These are phyloP conservation scores for Candida verbasci DNA, from an alignment of 805 yeast species.

Conservation along the genomic window DNA sequence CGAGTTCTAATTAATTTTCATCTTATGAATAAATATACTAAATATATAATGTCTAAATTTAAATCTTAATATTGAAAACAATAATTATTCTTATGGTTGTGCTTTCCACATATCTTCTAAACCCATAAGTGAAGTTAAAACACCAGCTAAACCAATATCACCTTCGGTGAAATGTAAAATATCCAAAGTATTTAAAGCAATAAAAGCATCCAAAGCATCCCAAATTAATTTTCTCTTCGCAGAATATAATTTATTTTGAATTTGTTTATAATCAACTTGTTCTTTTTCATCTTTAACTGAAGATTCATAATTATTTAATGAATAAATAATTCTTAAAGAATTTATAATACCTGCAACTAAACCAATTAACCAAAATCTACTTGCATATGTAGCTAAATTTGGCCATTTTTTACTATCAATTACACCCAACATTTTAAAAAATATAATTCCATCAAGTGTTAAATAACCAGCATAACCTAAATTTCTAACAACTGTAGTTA, in stretches of 20 bases:
- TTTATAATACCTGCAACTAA: slow-evolving; percentile 59
- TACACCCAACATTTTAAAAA: slow-evolving; percentile 57
- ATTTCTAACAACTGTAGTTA: slow-evolving; percentile 51
- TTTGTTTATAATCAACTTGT: slow-evolving; percentile 30
- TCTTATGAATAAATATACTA: too few relatives aligned
- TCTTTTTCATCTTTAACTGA: slow-evolving; percentile 17
- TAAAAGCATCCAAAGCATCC: slow-evolving; percentile 70
- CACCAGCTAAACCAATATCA: slow-evolving; percentile 78
- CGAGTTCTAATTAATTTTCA: too few relatives aligned
- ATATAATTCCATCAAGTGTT: slow-evolving; percentile 57
- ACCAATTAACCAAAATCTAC: slow-evolving; percentile 75
- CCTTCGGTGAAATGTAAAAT: slow-evolving; percentile 68
- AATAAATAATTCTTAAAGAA: slow-evolving; percentile 29
- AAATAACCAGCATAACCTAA: slow-evolving; percentile 61
- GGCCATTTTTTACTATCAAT: slow-evolving; percentile 44
- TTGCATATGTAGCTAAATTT: slow-evolving; percentile 52
- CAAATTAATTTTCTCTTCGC: slow-evolving; percentile 65
- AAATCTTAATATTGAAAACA: too few relatives aligned
- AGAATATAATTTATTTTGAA: slow-evolving; percentile 40
- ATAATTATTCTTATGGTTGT: slow-evolving; percentile 1
- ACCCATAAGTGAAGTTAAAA: slow-evolving; percentile 75
- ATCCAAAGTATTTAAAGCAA: slow-evolving; percentile 68
- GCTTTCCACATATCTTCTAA: slow-evolving; percentile 66
- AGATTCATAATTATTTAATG: slow-evolving; percentile 11
- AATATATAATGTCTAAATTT: too few relatives aligned